These are phyloP conservation scores for Citrullus mucosospermus DNA, from an alignment of 306 rosid genomes.

Conservation along the genomic window DNA sequence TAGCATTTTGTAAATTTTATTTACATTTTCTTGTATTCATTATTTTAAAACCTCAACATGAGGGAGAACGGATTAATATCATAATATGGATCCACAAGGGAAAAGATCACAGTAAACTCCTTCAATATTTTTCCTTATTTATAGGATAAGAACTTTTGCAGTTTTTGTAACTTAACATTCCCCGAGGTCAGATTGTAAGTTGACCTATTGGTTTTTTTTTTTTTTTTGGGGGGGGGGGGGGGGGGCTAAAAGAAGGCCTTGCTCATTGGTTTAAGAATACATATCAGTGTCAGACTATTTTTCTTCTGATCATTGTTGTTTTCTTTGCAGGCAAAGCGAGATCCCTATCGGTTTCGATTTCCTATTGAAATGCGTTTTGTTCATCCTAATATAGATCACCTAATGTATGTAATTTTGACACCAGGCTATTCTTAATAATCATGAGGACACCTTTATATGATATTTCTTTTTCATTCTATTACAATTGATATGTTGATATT, in stretches of 20 bases:
- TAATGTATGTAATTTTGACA: slow-evolving; percentile 43
- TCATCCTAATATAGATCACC: slow-evolving; percentile 85
- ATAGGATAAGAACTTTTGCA: neutral
- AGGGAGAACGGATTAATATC: neutral
- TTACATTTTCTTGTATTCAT: neutral
- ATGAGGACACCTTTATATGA: neutral
- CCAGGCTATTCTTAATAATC: neutral
- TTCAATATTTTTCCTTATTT: neutral
- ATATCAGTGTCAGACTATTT: slow-evolving; percentile 2
- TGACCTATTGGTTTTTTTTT: neutral
- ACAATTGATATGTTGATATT: neutral
- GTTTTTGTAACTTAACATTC: neutral
- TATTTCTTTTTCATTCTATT: neutral
- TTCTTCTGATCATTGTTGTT: neutral
- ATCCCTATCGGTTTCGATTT: slow-evolving; percentile 89
- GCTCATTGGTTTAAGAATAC: neutral
- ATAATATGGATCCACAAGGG: neutral
- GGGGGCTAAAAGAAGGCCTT: neutral
- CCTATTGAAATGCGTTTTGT: slow-evolving; percentile 92
- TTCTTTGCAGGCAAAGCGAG: slow-evolving; percentile 75
- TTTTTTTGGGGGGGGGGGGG: neutral
- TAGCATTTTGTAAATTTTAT: neutral
- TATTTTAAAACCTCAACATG: neutral
- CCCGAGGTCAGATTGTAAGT: neutral
- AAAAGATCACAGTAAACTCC: neutral